A percentile compares a stretch with the other conserved stretches of the same genome.
These are phyloP conservation scores for Didymella segeticola DNA, from an alignment of 2,329 filamentous ascomycete genomes.

Conservation along the genomic window DNA sequence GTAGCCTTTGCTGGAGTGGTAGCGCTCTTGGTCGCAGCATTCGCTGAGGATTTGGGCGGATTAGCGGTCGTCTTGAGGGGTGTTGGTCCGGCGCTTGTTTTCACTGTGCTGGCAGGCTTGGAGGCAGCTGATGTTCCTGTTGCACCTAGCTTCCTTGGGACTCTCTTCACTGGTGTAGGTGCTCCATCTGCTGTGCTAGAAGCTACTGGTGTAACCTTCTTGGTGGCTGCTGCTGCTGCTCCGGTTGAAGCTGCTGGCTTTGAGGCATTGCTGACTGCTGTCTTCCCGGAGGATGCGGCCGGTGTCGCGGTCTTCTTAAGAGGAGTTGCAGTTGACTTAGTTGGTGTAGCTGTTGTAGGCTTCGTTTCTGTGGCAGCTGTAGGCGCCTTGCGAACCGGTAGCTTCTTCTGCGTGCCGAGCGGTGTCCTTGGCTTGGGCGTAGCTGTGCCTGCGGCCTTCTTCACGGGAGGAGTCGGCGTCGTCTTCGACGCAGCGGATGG, in stretches of 20 bases:
- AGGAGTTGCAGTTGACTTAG: slow-evolving; percentile 35
- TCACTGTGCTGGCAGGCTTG: slow-evolving; percentile 19
- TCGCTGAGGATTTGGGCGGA: slow-evolving; percentile 2
- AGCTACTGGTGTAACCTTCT: slow-evolving; percentile 1
- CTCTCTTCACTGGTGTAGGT: slow-evolving; percentile 6
- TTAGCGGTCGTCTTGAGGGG: slow-evolving; percentile 19
- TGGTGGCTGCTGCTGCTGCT: not conserved
- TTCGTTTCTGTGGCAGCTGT: slow-evolving; percentile 18
- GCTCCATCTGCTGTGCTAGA: not conserved
- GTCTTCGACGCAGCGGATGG: slow-evolving; percentile 23
- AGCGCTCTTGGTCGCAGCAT: slow-evolving; percentile 9
- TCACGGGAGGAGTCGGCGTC: slow-evolving; percentile 19
- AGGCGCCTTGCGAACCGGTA: slow-evolving; percentile 10
- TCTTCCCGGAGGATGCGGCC: slow-evolving; percentile 21
- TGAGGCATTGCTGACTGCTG: slow-evolving; percentile 20
- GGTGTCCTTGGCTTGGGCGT: slow-evolving; percentile 28
- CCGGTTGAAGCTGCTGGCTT: slow-evolving; percentile 21
- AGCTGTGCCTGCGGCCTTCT: slow-evolving; percentile 20
- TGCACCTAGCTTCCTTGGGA: slow-evolving; percentile 8
- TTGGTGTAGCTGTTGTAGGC: slow-evolving; percentile 19
- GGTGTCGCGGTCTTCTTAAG: slow-evolving; percentile 27
- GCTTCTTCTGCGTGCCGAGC: slow-evolving; percentile 31
- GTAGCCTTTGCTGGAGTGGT: slow-evolving; percentile 24
- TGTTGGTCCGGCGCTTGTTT: slow-evolving; percentile 15
- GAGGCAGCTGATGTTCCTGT: slow-evolving; percentile 8